Evolutionary conservation across 1,139 yeast species (phyloP).

Genomic region (Martiniozyma asiatica): DNA sequence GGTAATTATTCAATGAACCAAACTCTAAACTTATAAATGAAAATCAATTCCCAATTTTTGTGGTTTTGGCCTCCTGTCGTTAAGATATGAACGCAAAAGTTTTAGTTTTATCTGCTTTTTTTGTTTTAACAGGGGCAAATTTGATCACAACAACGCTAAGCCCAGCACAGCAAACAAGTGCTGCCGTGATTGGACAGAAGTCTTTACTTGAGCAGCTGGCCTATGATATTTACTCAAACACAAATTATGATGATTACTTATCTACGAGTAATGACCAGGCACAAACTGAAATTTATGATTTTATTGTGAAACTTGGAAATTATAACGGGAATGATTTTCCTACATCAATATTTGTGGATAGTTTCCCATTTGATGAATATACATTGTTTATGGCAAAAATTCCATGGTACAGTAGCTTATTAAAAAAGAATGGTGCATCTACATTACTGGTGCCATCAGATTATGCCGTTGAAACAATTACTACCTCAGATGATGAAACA

Average conservation of each 20-base stretch:
- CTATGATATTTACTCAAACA: too few relatives aligned
- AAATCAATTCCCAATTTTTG: too few relatives aligned
- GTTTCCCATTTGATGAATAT: constrained; percentile 32
- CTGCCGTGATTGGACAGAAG: constrained; percentile 23
- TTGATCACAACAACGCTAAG: constrained; percentile 13
- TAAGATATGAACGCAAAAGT: too few relatives aligned
- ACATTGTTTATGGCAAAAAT: constrained; percentile 28
- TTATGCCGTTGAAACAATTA: constrained; percentile 6
- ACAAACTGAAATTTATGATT: too few relatives aligned
- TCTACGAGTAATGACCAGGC: too few relatives aligned
- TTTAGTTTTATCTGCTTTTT: background rate
- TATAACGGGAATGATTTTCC: constrained; percentile 12
- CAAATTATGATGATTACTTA: too few relatives aligned
- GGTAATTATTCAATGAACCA: too few relatives aligned
- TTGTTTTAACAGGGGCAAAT: background rate
- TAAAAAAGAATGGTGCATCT: constrained; percentile 23
- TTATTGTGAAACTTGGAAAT: constrained; percentile 18
- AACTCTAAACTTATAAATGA: too few relatives aligned
- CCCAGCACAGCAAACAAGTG: constrained; percentile 11
- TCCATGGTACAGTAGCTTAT: constrained; percentile 30
- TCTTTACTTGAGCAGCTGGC: constrained; percentile 20
- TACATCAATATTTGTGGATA: constrained; percentile 21
- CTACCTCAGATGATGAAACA: constrained; percentile 1
- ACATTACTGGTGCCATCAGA: constrained; percentile 26
- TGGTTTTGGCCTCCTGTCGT: too few relatives aligned